These are phyloP conservation scores for Quercus wislizeni DNA, from an alignment of 306 rosid species.

Conservation along the genomic window DNA sequence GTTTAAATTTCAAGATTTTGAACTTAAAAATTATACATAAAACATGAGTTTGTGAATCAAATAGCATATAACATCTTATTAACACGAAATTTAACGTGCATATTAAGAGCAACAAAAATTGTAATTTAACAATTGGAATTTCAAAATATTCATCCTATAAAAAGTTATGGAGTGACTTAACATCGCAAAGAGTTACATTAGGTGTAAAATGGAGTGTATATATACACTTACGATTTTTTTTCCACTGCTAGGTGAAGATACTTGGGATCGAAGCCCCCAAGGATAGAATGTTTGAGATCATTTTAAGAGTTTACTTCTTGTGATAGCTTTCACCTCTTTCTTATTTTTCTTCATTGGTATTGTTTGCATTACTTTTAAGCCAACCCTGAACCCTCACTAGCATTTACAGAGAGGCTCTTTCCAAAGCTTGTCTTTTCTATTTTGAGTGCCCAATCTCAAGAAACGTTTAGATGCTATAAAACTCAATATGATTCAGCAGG, in stretches of 20 bases:
- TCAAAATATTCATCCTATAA: too few relatives aligned
- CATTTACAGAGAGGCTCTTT: background rate
- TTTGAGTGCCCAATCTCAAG: background rate
- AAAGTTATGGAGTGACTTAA: too few relatives aligned
- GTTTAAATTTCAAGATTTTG: too few relatives aligned
- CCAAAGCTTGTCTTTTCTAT: background rate
- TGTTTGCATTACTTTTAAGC: background rate
- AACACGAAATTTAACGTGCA: too few relatives aligned
- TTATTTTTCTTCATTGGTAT: background rate
- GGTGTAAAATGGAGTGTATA: background rate
- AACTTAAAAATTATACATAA: too few relatives aligned
- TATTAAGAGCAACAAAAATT: too few relatives aligned
- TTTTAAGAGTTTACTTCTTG: background rate
- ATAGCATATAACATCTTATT: too few relatives aligned
- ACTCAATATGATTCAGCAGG: background rate
- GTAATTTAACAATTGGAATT: too few relatives aligned
- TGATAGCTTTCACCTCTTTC: slow-evolving; percentile 1
- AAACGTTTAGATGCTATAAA: background rate
- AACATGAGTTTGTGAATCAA: too few relatives aligned
- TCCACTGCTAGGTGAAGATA: too few relatives aligned
- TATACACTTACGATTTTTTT: too few relatives aligned
- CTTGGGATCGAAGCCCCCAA: background rate
- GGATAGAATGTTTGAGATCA: background rate
- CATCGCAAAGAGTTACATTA: background rate
- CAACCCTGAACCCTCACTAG: background rate